Evolutionary conservation across 495 filamentous ascomycete genomes (phyloP), one percentile per base, ranked within the genome.

Genomic region (Trichoderma gamsii): DNA sequence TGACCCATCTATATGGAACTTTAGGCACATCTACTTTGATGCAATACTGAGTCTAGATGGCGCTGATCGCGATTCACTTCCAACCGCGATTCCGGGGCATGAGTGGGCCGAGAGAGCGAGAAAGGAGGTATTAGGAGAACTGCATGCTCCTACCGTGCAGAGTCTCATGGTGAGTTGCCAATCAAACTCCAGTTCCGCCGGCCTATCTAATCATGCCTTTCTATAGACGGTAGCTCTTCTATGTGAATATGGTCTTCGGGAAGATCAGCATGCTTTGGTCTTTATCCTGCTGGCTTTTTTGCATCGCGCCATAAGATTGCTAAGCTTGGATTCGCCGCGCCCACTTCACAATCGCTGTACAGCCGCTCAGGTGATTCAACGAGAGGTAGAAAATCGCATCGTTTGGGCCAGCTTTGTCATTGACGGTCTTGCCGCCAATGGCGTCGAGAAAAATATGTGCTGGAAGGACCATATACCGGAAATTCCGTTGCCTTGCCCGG

Each of bases 381-480:
- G 35, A 32, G 64, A 65, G 25, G 18, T 65, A 15, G 64, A 65
- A 21, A 65, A 41, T 11, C 64, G 64, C 38, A 41, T 65, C 18
- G 41, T 65, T 65, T 65, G 64, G 64, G 64, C 64, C 21, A 23
- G 64, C 64, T 65, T 65, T 16, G 8, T 65, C 64, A 65, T 65
- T 21, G 64, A 65, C 23, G 21, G 38, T 21, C 41, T 65, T 46
- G 41, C 64, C 21, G 64, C 64, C 18, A 65, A 46, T 41, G 64
- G 64, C n/a, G 35, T 46, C 35, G 38, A 65, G 64, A 65, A 65
- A 46, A 65, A 65, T 35, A 46, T 41, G 41, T 65, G 41, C 18
- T 65, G 64, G 64, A 41, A 65, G 3, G 56, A 61, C 16, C 23
- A 61, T 13, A 32, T 61, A 32, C 56, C 56, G 11, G n/a, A 32